phyloP scores from a whole-genome alignment of 768 basidiomycete genomes.

The Myochromella boudieri region DNA sequence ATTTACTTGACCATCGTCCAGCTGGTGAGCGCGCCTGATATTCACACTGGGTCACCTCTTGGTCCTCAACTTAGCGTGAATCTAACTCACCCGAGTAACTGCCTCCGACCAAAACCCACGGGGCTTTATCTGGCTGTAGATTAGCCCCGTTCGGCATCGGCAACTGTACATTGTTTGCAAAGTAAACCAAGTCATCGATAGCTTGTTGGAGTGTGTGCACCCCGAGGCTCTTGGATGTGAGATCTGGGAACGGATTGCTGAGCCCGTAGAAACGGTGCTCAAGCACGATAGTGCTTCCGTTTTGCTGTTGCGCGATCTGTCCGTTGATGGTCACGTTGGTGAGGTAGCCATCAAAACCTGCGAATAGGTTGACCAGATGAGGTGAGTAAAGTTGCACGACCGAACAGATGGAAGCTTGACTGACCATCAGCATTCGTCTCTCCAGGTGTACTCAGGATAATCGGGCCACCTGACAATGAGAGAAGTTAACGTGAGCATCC shows the following conservation, averaged over 20 bases:
- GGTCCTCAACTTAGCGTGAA: not conserved
- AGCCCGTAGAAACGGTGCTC: conserved; percentile 77
- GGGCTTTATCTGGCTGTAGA: conserved; percentile 50
- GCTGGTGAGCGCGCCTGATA: conserved; percentile 42
- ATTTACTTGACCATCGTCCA: conserved; percentile 70
- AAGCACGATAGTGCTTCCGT: conserved; percentile 58
- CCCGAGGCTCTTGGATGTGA: conserved; percentile 54
- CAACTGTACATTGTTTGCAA: conserved; percentile 61
- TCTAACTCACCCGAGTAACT: conserved; percentile 44
- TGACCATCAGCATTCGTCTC: conserved; percentile 55
- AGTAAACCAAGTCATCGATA: conserved; percentile 70
- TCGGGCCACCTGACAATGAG: conserved; percentile 44
- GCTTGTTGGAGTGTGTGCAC: conserved; percentile 72
- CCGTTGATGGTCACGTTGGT: conserved; percentile 66
- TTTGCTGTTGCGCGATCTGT: conserved; percentile 60
- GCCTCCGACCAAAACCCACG: conserved; percentile 52
- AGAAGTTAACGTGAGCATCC: conserved; percentile 3
- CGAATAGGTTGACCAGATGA: not conserved
- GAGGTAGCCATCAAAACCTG: conserved; percentile 53
- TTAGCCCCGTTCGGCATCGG: conserved; percentile 66
- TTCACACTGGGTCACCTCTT: not conserved
- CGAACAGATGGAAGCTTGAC: conserved; percentile 4
- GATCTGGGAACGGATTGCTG: conserved; percentile 65
- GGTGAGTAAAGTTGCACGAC: not conserved
- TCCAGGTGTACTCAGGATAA: conserved; percentile 65